Conservation (phyloP, 257 asterid genomes). For the Rauvolfia tetraphylla region DNA sequence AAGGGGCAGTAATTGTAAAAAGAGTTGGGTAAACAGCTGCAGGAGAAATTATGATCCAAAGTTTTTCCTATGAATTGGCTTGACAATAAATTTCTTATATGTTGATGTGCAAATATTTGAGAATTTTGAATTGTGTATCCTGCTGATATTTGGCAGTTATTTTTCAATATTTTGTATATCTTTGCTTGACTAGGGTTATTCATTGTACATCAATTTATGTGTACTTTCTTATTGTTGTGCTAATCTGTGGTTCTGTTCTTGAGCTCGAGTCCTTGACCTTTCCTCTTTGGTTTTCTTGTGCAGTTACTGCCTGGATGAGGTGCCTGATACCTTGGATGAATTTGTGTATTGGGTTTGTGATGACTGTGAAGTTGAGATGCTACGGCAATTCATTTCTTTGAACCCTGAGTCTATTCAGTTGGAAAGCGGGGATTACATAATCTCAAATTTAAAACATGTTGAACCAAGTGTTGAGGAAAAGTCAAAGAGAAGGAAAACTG, state of each 20-base stretch:
- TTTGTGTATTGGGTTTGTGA: conserved; percentile 67
- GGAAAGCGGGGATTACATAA: conserved; percentile 8
- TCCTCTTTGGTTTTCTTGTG: conserved; percentile 8
- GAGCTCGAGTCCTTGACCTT: neutral
- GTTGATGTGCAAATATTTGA: neutral
- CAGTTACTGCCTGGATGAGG: conserved; percentile 63
- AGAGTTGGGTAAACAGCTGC: neutral
- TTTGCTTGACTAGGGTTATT: neutral
- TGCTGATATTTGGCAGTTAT: neutral
- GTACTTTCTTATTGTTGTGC: neutral
- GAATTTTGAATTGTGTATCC: neutral
- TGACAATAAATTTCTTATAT: neutral
- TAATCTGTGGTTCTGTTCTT: neutral
- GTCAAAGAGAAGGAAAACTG: conserved; percentile 1
- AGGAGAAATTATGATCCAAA: neutral
- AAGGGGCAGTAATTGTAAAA: neutral
- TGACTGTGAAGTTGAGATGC: conserved; percentile 33
- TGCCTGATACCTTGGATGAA: conserved; percentile 53
- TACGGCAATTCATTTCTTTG: neutral
- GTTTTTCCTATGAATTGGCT: neutral
- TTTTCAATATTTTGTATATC: neutral
- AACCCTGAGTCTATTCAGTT: conserved; percentile 9
- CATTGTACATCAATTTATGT: neutral
- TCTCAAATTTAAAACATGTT: conserved; percentile 3
- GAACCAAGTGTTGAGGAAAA: conserved; percentile 2